Conservation (phyloP, 176 grass and related monocot genomes). For the Avena atlantica region DNA sequence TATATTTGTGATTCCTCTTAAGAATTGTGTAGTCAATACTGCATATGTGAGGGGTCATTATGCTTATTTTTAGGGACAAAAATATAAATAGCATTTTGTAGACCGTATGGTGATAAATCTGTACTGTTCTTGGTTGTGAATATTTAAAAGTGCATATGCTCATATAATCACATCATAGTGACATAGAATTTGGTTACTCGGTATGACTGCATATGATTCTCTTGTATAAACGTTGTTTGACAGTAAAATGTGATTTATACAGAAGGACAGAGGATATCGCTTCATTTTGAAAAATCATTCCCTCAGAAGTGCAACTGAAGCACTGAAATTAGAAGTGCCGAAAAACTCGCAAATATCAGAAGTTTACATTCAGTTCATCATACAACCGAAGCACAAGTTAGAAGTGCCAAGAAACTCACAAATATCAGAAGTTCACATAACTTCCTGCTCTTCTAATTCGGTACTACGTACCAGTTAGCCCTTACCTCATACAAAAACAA, state of each 20-base stretch:
- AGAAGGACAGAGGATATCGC: background rate
- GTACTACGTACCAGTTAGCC: background rate
- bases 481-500: background rate
- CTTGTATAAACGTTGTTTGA: background rate
- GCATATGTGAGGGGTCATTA: background rate
- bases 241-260: conserved; percentile 9
- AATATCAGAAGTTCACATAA: conserved; percentile 2
- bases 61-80: background rate
- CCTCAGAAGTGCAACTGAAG: background rate
- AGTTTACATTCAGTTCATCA: background rate
- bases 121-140: background rate
- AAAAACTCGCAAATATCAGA: conserved; percentile 26
- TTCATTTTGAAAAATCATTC: conserved; percentile 3
- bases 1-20: background rate
- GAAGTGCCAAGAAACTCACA: background rate
- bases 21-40: background rate
- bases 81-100: background rate
- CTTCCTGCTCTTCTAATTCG: background rate
- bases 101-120: background rate
- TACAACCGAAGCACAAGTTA: conserved; percentile 6
- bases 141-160: background rate
- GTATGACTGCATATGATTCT: too few relatives aligned
- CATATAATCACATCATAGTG: conserved; percentile 22
- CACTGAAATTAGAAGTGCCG: conserved; percentile 6
- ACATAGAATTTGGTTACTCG: background rate